Percentiles rank a stretch among this genome's conserved stretches.
Conservation (phyloP, 2,329 filamentous ascomycete species). For the Alternaria arbusti region DNA sequence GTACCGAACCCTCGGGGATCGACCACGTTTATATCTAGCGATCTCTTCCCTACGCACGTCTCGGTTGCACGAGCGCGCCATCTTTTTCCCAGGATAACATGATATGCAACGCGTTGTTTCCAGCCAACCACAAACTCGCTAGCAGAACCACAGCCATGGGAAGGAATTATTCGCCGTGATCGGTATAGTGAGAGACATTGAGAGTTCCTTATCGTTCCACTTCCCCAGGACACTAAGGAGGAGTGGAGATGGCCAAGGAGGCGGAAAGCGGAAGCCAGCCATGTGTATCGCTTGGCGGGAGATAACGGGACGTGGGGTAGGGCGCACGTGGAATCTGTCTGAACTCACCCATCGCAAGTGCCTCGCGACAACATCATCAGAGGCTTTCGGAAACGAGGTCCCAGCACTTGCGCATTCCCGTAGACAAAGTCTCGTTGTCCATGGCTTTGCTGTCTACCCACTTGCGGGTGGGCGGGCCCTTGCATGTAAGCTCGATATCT, state of each 20-base stretch:
- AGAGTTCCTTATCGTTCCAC: conserved; percentile 33
- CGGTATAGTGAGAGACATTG: conserved; percentile 19
- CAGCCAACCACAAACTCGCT: not conserved
- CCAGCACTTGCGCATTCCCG: conserved; percentile 49
- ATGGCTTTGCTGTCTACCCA: conserved; percentile 41
- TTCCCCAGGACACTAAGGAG: conserved; percentile 18
- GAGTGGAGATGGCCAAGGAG: conserved; percentile 26
- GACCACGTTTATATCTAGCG: not conserved
- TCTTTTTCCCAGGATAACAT: conserved; percentile 3
- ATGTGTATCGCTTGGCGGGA: conserved; percentile 34
- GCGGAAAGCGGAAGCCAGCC: conserved; percentile 27
- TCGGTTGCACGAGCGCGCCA: not conserved
- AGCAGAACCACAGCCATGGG: not conserved
- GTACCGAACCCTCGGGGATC: not conserved
- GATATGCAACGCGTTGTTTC: conserved; percentile 3
- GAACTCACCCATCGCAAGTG: not conserved
- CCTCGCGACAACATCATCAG: not conserved
- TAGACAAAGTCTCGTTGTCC: conserved; percentile 44
- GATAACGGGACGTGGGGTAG: conserved; percentile 35
- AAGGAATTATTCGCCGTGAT: conserved; percentile 21
- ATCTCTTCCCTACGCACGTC: conserved; percentile 13
- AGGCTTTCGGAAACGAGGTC: conserved; percentile 21
- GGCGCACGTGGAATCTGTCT: not conserved
- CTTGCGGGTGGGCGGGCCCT: conserved; percentile 30
- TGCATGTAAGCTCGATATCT: conserved; percentile 13